A percentile compares a stretch with the other conserved stretches of the same genome.
Evolutionary conservation across 345 rosid genomes (phyloP).

Genomic region (Punica granatum): DNA sequence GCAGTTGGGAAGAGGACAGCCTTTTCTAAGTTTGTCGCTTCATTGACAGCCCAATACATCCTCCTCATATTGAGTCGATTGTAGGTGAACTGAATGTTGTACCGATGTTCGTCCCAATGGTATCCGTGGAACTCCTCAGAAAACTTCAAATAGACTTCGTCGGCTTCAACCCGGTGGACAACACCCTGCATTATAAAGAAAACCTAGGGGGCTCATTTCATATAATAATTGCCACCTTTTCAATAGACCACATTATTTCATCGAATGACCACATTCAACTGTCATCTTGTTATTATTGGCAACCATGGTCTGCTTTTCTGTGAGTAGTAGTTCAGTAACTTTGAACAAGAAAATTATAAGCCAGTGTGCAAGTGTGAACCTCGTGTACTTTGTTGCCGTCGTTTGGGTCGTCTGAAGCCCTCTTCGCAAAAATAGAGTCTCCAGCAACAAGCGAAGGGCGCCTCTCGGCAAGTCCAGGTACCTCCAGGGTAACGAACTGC

Average conservation of each 20-base stretch:
- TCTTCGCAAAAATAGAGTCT: conserved; percentile 51
- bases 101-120: conserved; percentile 42
- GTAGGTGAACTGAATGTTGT: conserved; percentile 66
- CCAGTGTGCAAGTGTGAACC: conserved; percentile 24
- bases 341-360: background rate
- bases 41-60: conserved; percentile 68
- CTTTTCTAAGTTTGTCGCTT: conserved; percentile 36
- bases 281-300: background rate
- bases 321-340: background rate
- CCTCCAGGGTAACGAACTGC: conserved; percentile 45
- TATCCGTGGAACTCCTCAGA: conserved; percentile 36
- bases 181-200: conserved; percentile 41
- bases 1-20: conserved; percentile 60
- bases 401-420: conserved; percentile 25
- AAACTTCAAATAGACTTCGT: conserved; percentile 71
- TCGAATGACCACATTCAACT: background rate
- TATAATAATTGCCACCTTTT: background rate
- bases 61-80: conserved; percentile 64
- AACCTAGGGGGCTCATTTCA: background rate
- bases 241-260: too few species aligned
- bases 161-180: conserved; percentile 78
- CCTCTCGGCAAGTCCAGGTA: conserved; percentile 91
- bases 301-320: background rate
- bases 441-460: conserved; percentile 88
- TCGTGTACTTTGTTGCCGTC: conserved; percentile 25